Evolutionary conservation across 2,329 filamentous ascomycete genomes (phyloP), one percentile per base, ranked within the genome.

Genomic region (Xylariaceae sp.): DNA sequence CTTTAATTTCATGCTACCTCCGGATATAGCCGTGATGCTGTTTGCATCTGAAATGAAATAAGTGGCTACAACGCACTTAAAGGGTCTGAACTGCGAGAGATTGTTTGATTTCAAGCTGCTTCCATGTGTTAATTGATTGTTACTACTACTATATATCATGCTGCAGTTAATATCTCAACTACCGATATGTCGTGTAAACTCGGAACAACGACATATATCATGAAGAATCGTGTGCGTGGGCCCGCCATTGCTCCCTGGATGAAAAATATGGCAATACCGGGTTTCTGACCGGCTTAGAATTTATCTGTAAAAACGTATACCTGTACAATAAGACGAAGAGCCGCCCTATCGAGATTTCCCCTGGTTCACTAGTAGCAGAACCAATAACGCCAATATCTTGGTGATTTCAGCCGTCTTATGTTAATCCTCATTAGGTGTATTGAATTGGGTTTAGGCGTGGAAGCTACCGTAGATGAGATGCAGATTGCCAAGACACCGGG

Each of bases 401-500:
- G 53, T 23, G 36, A 49, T 50, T 36, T 54, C 54, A 57, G 58
- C 58, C 34, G 23, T 60, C 48, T 50, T 53, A 57, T 53, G 49
- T 57, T 53, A 60, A 53, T 60, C 34, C 39, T 50, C 49, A 48
- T 47, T 57, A 46, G 26, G 33, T 2, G n/a, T 39, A 4, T 17
- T 53, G 43, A 16, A 53, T 60, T 48, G 37, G 56, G 53, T 28
- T 57, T 48, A 48, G 33, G 16, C 17, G 43, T 34, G 36, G 26
- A 34, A 41, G 44, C 53, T 57, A 56, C 52, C 29, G 44, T 19
- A 57, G 53, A 56, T 57, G 53, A 52, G 52, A 12, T 52, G 49
- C 44, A 43, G 49, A 24, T 41, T 36, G 54, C 54, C 54, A 57
- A 57, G 49, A 37, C 41, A 47, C 17, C 31, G 4, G 16, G 4